Evolutionary conservation across 257 asterid species (phyloP).

Genomic region (Solanum chilense): DNA sequence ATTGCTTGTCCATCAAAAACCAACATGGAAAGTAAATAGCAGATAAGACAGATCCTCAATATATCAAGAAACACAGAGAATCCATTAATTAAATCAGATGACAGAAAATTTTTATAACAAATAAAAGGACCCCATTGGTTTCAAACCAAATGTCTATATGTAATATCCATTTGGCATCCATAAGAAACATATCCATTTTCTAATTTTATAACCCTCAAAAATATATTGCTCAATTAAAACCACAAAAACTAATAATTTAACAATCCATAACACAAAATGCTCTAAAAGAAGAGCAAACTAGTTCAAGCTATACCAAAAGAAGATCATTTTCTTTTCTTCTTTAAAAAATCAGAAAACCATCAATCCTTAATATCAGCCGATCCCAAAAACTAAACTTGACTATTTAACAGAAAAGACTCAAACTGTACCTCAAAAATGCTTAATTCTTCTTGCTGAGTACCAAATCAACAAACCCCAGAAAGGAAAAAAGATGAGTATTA

Average conservation of each 20-base stretch:
- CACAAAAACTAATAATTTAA: neutral
- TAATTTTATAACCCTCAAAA: neutral
- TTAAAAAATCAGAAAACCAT: neutral
- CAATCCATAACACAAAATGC: neutral
- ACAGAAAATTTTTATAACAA: neutral
- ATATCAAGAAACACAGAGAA: neutral
- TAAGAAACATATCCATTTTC: neutral
- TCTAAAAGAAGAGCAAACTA: neutral
- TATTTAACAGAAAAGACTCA: neutral
- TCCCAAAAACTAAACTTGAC: neutral
- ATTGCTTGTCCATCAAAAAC: neutral
- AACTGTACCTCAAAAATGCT: neutral
- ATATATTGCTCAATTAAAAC: neutral
- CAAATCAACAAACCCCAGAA: neutral
- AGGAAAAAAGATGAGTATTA: neutral
- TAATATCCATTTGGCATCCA: neutral
- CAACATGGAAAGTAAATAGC: neutral
- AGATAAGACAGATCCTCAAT: neutral
- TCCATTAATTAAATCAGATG: neutral
- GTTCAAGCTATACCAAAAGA: neutral
- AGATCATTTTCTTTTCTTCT: neutral
- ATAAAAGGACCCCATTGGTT: neutral
- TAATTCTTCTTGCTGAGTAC: neutral
- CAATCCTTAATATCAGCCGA: neutral
- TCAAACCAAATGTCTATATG: neutral